phyloP scores from a whole-genome alignment of 192 early-diverging fungal species.

The Spizellomyces punctatus region DNA sequence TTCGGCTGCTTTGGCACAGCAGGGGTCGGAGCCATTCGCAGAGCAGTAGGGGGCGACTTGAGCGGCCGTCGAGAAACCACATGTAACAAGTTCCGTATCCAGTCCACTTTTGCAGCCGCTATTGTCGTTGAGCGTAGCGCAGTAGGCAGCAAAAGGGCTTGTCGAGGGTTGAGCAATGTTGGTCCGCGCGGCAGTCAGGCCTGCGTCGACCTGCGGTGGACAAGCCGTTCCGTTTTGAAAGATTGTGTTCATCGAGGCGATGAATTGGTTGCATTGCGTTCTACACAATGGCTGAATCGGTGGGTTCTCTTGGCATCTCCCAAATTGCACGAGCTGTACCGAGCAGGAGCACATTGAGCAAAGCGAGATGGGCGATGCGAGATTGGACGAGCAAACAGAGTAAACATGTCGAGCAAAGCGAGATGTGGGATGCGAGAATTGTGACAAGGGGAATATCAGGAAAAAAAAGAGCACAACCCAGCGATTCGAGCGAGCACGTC shows the following conservation, averaged over 20 bases:
- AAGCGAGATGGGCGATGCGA: too few relatives aligned
- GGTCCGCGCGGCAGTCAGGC: not conserved
- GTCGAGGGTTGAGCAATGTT: constrained; percentile 13
- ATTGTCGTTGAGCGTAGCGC: constrained; percentile 25
- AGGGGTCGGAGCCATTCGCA: constrained; percentile 10
- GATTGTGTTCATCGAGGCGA: constrained; percentile 30
- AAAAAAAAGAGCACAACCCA: too few relatives aligned
- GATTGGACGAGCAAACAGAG: too few relatives aligned
- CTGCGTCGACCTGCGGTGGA: not conserved
- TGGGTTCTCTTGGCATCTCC: constrained; percentile 21
- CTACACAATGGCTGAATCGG: constrained; percentile 31
- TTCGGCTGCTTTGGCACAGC: constrained; percentile 15
- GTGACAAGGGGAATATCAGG: too few relatives aligned
- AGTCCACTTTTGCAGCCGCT: constrained; percentile 25
- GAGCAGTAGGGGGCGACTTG: constrained; percentile 34
- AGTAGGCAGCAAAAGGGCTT: constrained; percentile 25
- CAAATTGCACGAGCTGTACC: constrained; percentile 12
- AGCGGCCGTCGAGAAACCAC: constrained; percentile 22
- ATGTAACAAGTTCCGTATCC: constrained; percentile 14
- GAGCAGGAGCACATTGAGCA: too few relatives aligned
- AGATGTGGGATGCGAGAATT: too few relatives aligned
- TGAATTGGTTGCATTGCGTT: constrained; percentile 27
- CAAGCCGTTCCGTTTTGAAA: constrained; percentile 37
- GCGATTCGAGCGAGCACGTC: too few relatives aligned
- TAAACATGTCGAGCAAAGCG: too few relatives aligned